Evolutionary conservation across 768 basidiomycete genomes (phyloP).

Genomic region (Boletales sp.): DNA sequence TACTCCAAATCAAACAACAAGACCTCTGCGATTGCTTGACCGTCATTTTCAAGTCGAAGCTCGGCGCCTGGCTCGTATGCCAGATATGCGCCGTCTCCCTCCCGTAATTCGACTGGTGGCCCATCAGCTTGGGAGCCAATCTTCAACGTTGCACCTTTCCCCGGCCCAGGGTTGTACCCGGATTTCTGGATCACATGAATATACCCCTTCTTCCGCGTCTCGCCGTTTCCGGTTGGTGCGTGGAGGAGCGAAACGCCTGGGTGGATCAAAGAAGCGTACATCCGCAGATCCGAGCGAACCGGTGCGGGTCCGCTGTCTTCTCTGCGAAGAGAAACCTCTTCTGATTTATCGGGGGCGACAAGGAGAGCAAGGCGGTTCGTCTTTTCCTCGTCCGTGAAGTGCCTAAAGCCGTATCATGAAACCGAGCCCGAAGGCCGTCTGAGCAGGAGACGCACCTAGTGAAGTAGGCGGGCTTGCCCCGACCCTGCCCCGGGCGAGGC

Average conservation of each 20-base stretch:
- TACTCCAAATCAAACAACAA: conserved; percentile 76
- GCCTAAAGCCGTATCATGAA: conserved; percentile 27
- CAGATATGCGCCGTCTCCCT: conserved; percentile 88
- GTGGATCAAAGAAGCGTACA: conserved; percentile 75
- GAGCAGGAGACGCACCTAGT: conserved; percentile 47
- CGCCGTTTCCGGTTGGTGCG: conserved; percentile 38
- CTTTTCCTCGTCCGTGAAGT: conserved; percentile 84
- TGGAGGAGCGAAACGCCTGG: conserved; percentile 52
- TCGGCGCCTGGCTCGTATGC: conserved; percentile 34
- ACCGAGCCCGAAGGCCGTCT: neutral
- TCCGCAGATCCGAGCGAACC: conserved; percentile 60
- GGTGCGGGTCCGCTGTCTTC: conserved; percentile 81
- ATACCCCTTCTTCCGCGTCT: conserved; percentile 58
- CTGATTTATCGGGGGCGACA: conserved; percentile 66
- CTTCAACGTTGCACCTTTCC: conserved; percentile 56
- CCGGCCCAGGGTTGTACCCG: conserved; percentile 64
- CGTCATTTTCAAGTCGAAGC: conserved; percentile 57
- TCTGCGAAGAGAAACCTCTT: conserved; percentile 57
- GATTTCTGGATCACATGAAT: conserved; percentile 83
- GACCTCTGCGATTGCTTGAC: conserved; percentile 65
- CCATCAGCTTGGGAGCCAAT: conserved; percentile 40
- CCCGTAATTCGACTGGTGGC: conserved; percentile 55
- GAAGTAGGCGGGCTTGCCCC: conserved; percentile 67
- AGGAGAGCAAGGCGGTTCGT: conserved; percentile 63
- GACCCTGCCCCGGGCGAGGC: conserved; percentile 35